phyloP scores from a whole-genome alignment of 805 yeast genomes.

The Candida maesae region DNA sequence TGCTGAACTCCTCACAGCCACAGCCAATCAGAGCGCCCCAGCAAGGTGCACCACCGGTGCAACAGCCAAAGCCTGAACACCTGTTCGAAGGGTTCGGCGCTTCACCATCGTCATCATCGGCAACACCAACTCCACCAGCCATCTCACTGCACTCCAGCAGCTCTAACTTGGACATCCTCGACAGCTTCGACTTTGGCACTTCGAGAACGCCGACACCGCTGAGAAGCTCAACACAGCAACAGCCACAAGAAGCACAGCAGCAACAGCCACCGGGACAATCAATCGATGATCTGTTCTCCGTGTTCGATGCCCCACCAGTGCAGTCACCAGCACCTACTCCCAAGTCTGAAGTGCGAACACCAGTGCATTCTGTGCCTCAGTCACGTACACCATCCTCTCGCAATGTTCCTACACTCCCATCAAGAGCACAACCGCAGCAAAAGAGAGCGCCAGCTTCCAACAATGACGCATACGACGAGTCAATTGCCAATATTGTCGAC shows the following conservation, averaged over 20 bases:
- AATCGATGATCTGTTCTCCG: constrained; percentile 31
- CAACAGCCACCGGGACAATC: constrained; percentile 5
- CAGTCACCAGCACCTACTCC: constrained; percentile 4
- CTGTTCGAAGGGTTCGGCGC: constrained; percentile 22
- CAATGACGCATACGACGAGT: constrained; percentile 36
- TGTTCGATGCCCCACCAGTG: constrained; percentile 26
- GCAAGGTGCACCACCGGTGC: not conserved
- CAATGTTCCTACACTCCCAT: not conserved
- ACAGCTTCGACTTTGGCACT: constrained; percentile 14
- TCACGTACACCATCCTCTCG: constrained; percentile 1
- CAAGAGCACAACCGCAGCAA: constrained; percentile 1
- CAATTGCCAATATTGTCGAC: constrained; percentile 67
- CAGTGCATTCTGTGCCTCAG: not conserved
- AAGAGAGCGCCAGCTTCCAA: constrained; percentile 2
- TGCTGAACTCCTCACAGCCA: constrained; percentile 2
- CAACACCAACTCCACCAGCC: constrained; percentile 1
- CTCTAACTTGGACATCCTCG: constrained; percentile 13
- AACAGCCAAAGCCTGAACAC: constrained; percentile 9
- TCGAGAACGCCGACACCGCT: constrained; percentile 1
- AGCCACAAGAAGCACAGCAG: constrained; percentile 1
- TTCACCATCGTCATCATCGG: not conserved
- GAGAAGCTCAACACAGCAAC: constrained; percentile 1
- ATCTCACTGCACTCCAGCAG: not conserved
- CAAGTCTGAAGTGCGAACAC: not conserved
- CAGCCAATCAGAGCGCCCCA: not conserved